Conservation (phyloP, 2,329 filamentous ascomycete species). For the Apiospora saccharicola region DNA sequence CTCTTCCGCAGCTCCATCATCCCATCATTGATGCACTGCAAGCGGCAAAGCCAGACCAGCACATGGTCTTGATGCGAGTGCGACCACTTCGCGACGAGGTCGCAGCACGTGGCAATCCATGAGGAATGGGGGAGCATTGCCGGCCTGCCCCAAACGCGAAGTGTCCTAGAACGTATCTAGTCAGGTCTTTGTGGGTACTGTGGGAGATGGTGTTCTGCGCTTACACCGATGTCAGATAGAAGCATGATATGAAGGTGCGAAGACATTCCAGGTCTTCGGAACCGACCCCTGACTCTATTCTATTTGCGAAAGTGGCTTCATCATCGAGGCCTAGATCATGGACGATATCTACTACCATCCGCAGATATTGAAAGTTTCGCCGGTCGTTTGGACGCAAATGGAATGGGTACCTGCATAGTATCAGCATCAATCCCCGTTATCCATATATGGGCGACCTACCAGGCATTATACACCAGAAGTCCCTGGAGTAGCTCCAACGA, state of each 20-base stretch:
- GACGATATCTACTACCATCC: slow-evolving; percentile 59
- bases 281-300: slow-evolving; percentile 8
- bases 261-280: slow-evolving; percentile 49
- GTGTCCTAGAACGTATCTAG: background rate
- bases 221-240: slow-evolving; percentile 52
- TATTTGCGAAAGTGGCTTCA: slow-evolving; percentile 35
- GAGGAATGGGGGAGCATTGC: slow-evolving; percentile 45
- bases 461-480: slow-evolving; percentile 63
- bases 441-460: slow-evolving; percentile 47
- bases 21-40: slow-evolving; percentile 51
- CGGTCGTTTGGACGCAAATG: slow-evolving; percentile 60
- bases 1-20: slow-evolving; percentile 42
- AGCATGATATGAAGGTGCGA: slow-evolving; percentile 55
- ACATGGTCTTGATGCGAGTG: slow-evolving; percentile 48
- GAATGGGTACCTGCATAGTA: slow-evolving; percentile 55
- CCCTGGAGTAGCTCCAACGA: slow-evolving; percentile 64
- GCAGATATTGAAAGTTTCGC: slow-evolving; percentile 54
- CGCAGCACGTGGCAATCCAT: slow-evolving; percentile 55
- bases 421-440: background rate
- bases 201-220: slow-evolving; percentile 28
- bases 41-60: slow-evolving; percentile 52
- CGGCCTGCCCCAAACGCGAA: background rate
- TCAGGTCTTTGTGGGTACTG: background rate
- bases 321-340: slow-evolving; percentile 58
- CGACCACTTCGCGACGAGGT: slow-evolving; percentile 49